Conservation (phyloP, 495 filamentous ascomycete species). For the Neurospora sp. region DNA sequence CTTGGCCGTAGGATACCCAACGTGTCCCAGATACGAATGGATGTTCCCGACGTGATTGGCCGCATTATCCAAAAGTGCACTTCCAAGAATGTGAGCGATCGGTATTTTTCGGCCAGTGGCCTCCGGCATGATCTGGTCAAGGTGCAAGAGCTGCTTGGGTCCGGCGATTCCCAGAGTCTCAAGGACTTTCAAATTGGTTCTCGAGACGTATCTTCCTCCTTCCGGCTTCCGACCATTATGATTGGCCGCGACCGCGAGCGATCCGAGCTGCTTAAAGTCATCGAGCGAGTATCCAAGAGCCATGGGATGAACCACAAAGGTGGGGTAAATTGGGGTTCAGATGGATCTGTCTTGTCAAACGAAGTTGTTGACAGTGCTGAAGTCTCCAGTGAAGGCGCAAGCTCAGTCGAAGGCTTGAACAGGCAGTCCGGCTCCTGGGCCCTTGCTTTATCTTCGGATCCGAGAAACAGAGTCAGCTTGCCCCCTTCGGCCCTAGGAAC, state of each 20-base stretch:
- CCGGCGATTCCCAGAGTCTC: slow-evolving; percentile 61
- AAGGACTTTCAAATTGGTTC: slow-evolving; percentile 61
- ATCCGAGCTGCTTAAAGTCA: slow-evolving; percentile 54
- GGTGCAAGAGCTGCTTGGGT: slow-evolving; percentile 58
- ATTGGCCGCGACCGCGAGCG: slow-evolving; percentile 68
- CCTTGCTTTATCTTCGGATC: slow-evolving; percentile 44
- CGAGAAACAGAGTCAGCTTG: slow-evolving; percentile 31
- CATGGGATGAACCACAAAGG: slow-evolving; percentile 41
- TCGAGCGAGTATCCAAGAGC: slow-evolving; percentile 57
- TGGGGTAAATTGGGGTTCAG: slow-evolving; percentile 37
- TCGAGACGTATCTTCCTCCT: slow-evolving; percentile 77
- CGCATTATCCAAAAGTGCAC: slow-evolving; percentile 84
- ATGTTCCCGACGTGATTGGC: slow-evolving; percentile 70
- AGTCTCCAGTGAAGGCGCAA: slow-evolving; percentile 38
- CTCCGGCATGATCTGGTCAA: slow-evolving; percentile 64
- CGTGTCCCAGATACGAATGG: slow-evolving; percentile 61
- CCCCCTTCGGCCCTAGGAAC: slow-evolving; percentile 19
- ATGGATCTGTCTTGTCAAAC: slow-evolving; percentile 45
- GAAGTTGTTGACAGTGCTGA: slow-evolving; percentile 44
- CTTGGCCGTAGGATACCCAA: slow-evolving; percentile 63
- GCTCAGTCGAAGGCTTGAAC: slow-evolving; percentile 34
- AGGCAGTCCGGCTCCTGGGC: slow-evolving; percentile 24
- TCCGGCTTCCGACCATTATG: slow-evolving; percentile 68
- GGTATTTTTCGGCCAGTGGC: slow-evolving; percentile 76
- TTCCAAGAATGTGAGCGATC: slow-evolving; percentile 68